These are phyloP conservation scores for Bisporella sp. DNA, from an alignment of 2,329 filamentous ascomycete species.

Conservation along the genomic window DNA sequence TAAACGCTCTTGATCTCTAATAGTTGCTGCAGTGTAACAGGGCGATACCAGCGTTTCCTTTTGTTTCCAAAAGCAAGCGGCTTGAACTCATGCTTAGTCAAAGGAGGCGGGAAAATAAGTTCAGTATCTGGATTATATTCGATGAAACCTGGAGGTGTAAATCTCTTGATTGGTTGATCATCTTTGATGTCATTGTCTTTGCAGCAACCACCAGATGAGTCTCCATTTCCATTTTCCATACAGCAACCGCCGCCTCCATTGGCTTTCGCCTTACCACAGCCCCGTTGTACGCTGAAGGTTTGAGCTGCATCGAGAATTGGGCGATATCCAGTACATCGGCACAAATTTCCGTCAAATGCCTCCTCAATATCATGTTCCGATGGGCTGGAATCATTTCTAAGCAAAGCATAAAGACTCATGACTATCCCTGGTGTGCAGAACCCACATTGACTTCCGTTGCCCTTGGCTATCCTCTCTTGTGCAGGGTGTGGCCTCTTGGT, in stretches of 20 bases:
- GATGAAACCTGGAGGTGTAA: slow-evolving; percentile 86
- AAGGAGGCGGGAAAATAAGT: slow-evolving; percentile 82
- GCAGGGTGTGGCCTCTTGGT: slow-evolving; percentile 79
- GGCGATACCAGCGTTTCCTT: slow-evolving; percentile 87
- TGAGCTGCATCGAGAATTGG: slow-evolving; percentile 92
- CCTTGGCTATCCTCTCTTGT: slow-evolving; percentile 85
- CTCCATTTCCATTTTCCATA: slow-evolving; percentile 53
- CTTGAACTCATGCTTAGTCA: slow-evolving; percentile 76
- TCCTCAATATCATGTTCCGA: slow-evolving; percentile 84
- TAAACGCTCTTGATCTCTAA: slow-evolving; percentile 84
- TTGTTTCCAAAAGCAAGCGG: slow-evolving; percentile 90
- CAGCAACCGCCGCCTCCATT: slow-evolving; percentile 58
- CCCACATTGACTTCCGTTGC: slow-evolving; percentile 84
- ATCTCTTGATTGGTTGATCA: slow-evolving; percentile 49
- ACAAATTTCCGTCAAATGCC: slow-evolving; percentile 94
- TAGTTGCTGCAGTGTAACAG: slow-evolving; percentile 78
- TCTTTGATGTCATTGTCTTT: slow-evolving; percentile 42
- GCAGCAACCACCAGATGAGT: slow-evolving; percentile 56
- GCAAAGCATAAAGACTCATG: slow-evolving; percentile 90
- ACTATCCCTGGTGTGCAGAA: slow-evolving; percentile 98
- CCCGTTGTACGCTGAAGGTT: slow-evolving; percentile 58
- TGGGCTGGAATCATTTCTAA: slow-evolving; percentile 76
- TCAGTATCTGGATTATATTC: slow-evolving; percentile 91
- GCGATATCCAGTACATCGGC: slow-evolving; percentile 87
- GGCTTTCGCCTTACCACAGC: slow-evolving; percentile 42